Conservation (phyloP, 1,284 basidiomycete genomes). For the Cutaneotrichosporon daszewskae region DNA sequence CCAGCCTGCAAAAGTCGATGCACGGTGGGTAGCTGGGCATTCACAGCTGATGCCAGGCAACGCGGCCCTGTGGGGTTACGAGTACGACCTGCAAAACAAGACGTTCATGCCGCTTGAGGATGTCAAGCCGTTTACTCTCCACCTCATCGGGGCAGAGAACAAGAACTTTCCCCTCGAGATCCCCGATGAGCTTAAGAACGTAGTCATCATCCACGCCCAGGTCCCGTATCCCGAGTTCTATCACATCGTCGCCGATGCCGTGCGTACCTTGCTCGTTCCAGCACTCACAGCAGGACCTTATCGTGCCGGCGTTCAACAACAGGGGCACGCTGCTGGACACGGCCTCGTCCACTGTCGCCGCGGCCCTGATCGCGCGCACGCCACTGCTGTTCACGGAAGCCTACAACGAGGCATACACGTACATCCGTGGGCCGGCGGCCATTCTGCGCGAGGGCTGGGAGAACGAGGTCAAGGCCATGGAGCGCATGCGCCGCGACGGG, state of each 20-base stretch:
- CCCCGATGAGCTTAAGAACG: constrained; percentile 1
- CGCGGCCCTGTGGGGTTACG: constrained; percentile 8
- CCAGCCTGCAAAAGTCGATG: background rate
- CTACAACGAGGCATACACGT: constrained; percentile 4
- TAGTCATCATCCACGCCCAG: constrained; percentile 1
- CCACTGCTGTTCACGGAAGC: constrained; percentile 7
- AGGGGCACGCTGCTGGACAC: constrained; percentile 3
- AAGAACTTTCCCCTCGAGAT: background rate
- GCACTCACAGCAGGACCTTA: constrained; percentile 6
- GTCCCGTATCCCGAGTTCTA: constrained; percentile 7
- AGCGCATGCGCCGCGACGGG: background rate
- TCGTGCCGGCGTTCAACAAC: constrained; percentile 3
- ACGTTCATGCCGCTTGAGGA: too few species aligned
- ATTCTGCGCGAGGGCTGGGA: background rate
- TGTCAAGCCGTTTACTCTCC: constrained; percentile 3
- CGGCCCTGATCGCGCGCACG: constrained; percentile 6
- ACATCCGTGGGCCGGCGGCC: constrained; percentile 3
- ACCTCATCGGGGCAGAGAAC: constrained; percentile 7
- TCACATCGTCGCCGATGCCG: constrained; percentile 1
- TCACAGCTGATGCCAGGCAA: too few species aligned
- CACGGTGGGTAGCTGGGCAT: background rate
- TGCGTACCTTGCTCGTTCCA: too few species aligned
- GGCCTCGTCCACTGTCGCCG: constrained; percentile 6
- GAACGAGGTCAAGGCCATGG: constrained; percentile 1
- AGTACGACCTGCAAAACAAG: too few species aligned